Base-by-base conservation (phyloP, 495 filamentous ascomycete genomes). In the Aspergillus affinis region DNA sequence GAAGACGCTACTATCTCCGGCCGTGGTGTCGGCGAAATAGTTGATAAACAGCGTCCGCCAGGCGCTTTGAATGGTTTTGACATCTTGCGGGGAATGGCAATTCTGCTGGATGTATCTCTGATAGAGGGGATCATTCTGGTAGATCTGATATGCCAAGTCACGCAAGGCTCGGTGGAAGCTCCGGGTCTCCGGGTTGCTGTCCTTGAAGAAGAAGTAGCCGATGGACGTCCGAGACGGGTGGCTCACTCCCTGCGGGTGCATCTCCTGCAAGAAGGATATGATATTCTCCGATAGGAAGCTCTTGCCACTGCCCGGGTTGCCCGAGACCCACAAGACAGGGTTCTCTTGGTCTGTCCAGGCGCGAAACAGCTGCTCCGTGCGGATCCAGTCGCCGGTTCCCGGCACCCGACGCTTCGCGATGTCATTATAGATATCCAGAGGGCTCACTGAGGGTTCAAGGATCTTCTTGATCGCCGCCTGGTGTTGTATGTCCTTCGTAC, bases 121-220 rank as follows among this genome's bases (percentile, higher is more conserved):
- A 52, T 72, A 76, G 1, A 60, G 54, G 10, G 71, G 61, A 50
- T 77, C 71, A 49, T 63, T 69, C 51, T 68, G 52, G 48, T 58
- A 54, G 48, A 76, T 66, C 51, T 76, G 71, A 21, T 61, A 72
- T 1, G 73, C 73, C 15, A 76, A 23, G 29, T 68, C 66, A 0
- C 68, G 60, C 12, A 76, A 45, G 0, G 69, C 69, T 27, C 66
- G 63, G 49, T 73, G 64, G 19, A 69, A 55, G 1, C 65, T 69
- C 21, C 72, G 26, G 4, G 67, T 70, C 12, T 65, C 55, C 12
- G 67, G 67, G 41, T 73, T 66, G 44, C 75, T 62, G 48, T 69
- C 69, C 49, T 68, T 72, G 67, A 73, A 72, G 59, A 70, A 74
- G 59, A 74, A 75, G 41, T 70, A 75, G 3, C 48, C 72, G 18